A percentile compares a stretch with the other conserved stretches of the same genome.
phyloP scores from a whole-genome alignment of 345 rosid genomes.

The Bruguiera parviflora region DNA sequence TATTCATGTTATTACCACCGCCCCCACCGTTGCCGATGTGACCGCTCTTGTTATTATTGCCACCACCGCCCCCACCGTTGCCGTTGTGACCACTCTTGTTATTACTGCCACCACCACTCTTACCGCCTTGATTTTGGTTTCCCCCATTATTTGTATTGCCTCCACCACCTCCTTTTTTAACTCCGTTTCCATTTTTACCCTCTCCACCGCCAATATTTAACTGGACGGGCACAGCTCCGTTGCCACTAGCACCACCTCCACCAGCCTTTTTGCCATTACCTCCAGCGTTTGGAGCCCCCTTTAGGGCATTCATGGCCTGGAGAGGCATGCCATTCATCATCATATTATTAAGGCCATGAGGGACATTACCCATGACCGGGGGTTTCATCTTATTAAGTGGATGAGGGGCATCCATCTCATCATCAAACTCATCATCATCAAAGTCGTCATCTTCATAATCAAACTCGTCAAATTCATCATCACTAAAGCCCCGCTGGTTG shows the following conservation, averaged over 20 bases:
- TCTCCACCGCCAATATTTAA: slow-evolving; percentile 22
- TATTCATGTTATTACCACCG: slow-evolving; percentile 43
- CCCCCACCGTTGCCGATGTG: slow-evolving; percentile 29
- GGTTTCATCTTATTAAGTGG: slow-evolving; percentile 54
- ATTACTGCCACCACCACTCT: slow-evolving; percentile 28
- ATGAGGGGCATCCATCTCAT: slow-evolving; percentile 48
- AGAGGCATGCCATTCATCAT: slow-evolving; percentile 45
- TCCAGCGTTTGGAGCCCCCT: slow-evolving; percentile 6
- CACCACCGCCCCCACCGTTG: too few relatives aligned
- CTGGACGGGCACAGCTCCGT: slow-evolving; percentile 25
- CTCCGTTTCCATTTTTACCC: neutral
- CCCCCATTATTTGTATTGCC: slow-evolving; percentile 43
- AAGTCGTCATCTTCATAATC: slow-evolving; percentile 33
- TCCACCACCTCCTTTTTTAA: slow-evolving; percentile 23
- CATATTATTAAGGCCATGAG: slow-evolving; percentile 46
- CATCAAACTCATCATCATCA: slow-evolving; percentile 26
- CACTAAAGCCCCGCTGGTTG: slow-evolving; percentile 33
- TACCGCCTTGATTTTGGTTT: slow-evolving; percentile 25
- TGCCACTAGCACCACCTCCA: slow-evolving; percentile 36
- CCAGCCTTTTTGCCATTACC: slow-evolving; percentile 16
- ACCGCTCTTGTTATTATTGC: neutral
- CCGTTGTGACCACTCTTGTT: slow-evolving; percentile 10
- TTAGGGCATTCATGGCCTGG: slow-evolving; percentile 53
- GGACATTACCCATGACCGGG: slow-evolving; percentile 34
- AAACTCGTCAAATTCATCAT: slow-evolving; percentile 40